A percentile compares a stretch with the other conserved stretches of the same genome.
phyloP scores from a whole-genome alignment of 768 basidiomycete genomes.

The Suillus cothurnatus region DNA sequence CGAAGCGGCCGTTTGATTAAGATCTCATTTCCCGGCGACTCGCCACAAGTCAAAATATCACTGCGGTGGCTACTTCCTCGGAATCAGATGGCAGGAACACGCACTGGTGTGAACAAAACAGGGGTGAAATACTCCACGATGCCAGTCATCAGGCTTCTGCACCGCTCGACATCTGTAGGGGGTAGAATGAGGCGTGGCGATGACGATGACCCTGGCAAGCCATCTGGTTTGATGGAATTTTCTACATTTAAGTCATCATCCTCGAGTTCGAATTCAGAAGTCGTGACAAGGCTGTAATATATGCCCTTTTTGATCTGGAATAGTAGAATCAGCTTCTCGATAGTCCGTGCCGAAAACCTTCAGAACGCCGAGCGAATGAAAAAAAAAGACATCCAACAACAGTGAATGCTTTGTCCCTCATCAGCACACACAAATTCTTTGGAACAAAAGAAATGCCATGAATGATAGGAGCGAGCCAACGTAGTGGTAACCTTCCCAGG shows the following conservation, averaged over 20 bases:
- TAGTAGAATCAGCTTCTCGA: conserved; percentile 8
- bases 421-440: neutral
- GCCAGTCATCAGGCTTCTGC: conserved; percentile 49
- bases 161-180: conserved; percentile 40
- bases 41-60: neutral
- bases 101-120: conserved; percentile 64
- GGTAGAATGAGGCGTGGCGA: conserved; percentile 29
- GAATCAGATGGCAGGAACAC: conserved; percentile 14
- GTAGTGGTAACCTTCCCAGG: too few relatives aligned
- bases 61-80: neutral
- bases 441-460: too few relatives aligned
- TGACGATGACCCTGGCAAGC: conserved; percentile 12
- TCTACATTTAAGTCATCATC: conserved; percentile 20
- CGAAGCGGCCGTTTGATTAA: too few relatives aligned
- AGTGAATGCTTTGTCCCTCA: neutral
- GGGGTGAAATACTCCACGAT: conserved; percentile 73
- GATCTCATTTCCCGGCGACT: neutral
- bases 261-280: conserved; percentile 54
- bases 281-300: conserved; percentile 64
- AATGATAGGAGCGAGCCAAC: neutral
- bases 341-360: neutral
- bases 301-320: conserved; percentile 60
- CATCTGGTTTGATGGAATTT: neutral
- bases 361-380: neutral
- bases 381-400: neutral